Base-by-base conservation (phyloP, 1,284 basidiomycete genomes). In the Leccinum huronense region DNA sequence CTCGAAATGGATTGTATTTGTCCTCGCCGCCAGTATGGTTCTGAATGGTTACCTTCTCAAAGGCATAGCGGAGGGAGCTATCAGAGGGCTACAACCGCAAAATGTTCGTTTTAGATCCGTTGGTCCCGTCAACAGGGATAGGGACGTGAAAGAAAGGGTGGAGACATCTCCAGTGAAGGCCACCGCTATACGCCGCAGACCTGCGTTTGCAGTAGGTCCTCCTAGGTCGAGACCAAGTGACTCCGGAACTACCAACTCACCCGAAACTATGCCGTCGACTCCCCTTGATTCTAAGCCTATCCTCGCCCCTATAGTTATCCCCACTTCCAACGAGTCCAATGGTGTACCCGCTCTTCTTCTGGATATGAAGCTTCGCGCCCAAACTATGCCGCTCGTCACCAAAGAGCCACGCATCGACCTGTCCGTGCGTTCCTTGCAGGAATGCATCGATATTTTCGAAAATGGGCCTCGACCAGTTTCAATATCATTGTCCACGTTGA, bases 11-110 rank as follows among this genome's bases (percentile, higher is more conserved):
- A 23, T 23, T 23, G 23, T 23, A 23, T 23, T 23, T 23, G 83
- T 92, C 16, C 86, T 99, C 34, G 90, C 88, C 3, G 85, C 97
- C 68, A 94, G 91, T 68, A 90, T 98, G 67, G 87, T 91, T 66
- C 82, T 99, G 67, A 99, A 99, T 71, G 95, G 95, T 1, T 98
- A 95, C 75, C 82, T 98, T 38, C 84, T 99, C 67, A 97, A 95
- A 77, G 89, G 90, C 9, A 88, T 90, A 48, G 86, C 86, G 0
- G 77, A 81, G 33, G 76, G 79, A 54, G 73, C 76, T 23, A 79
- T 82, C 65, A 78, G 74, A 56, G 73, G 79, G 13, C 61, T 79
- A 7, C 75, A 83, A 72, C 74, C 72, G 5, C 77, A 71, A 27
- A 70, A 60, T 42, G 86, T 87, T 13, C 75, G 86, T 48, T 86